A percentile compares a stretch with the other conserved stretches of the same genome.
phyloP scores from a whole-genome alignment of 441 rosid species.

The Macaranga tanarius region DNA sequence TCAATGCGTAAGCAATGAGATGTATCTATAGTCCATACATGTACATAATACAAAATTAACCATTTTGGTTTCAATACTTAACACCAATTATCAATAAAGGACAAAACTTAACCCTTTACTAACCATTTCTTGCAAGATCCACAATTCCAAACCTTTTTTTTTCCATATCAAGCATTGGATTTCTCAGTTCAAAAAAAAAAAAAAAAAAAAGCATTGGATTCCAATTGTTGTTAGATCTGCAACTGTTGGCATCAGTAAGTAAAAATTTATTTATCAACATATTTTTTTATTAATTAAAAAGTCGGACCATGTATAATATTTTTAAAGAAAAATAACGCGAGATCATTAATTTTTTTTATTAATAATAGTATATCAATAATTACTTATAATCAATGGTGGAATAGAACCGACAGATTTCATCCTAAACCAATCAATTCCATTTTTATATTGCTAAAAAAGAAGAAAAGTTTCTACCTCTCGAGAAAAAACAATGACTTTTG shows the following conservation, averaged over 20 bases:
- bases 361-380: too few species aligned
- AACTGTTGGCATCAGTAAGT: conserved; percentile 18
- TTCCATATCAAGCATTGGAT: conserved; percentile 11
- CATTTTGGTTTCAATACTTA: conserved; percentile 33
- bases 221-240: conserved; percentile 33
- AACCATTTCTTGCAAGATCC: conserved; percentile 32
- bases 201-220: conserved; percentile 44
- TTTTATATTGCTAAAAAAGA: conserved; percentile 9
- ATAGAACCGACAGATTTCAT: conserved; percentile 23
- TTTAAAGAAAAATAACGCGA: too few species aligned
- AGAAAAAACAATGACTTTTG: conserved; percentile 44
- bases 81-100: conserved; percentile 38
- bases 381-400: conserved; percentile 19
- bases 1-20: conserved; percentile 32
- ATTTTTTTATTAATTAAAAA: too few species aligned
- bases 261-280: neutral
- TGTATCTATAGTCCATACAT: neutral
- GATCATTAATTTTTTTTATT: too few species aligned
- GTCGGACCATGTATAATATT: too few species aligned
- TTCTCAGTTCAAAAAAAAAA: too few species aligned
- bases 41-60: neutral
- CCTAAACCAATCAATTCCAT: conserved; percentile 24
- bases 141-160: conserved; percentile 17
- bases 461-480: conserved; percentile 29
- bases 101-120: conserved; percentile 33